phyloP scores from a whole-genome alignment of 768 basidiomycete genomes.

The Podaxis pistillaris region DNA sequence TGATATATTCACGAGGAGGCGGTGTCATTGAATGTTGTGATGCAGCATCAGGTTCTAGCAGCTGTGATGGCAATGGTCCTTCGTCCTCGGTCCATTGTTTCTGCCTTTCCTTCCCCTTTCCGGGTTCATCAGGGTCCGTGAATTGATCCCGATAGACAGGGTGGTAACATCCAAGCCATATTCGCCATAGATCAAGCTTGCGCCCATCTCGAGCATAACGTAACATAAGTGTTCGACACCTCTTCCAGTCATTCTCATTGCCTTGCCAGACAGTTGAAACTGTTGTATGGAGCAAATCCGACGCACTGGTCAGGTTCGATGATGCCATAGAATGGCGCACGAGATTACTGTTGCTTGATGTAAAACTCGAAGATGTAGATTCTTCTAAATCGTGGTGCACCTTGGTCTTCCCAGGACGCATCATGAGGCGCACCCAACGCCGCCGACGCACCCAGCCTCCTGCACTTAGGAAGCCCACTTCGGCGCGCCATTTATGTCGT shows the following conservation, averaged over 20 bases:
- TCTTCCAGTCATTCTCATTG: constrained; percentile 55
- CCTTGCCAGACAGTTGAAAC: constrained; percentile 22
- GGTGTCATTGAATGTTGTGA: constrained; percentile 23
- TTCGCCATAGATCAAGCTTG: constrained; percentile 73
- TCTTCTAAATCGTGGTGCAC: constrained; percentile 15
- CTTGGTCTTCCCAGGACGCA: constrained; percentile 48
- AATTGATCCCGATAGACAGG: constrained; percentile 24
- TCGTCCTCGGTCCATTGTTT: constrained; percentile 51
- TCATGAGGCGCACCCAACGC: constrained; percentile 85
- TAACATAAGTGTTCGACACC: constrained; percentile 53
- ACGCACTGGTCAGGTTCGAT: constrained; percentile 24
- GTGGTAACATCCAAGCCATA: constrained; percentile 57
- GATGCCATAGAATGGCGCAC: constrained; percentile 30
- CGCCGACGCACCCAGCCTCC: constrained; percentile 78
- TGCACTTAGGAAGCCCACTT: constrained; percentile 54
- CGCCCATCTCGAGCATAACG: constrained; percentile 62
- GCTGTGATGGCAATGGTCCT: constrained; percentile 28
- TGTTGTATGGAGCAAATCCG: constrained; percentile 16
- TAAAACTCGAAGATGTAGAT: constrained; percentile 14
- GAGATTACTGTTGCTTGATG: constrained; percentile 3
- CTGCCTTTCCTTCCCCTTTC: constrained; percentile 33
- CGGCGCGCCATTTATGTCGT: constrained; percentile 60
- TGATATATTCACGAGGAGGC: constrained; percentile 42
- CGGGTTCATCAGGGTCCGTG: constrained; percentile 11
- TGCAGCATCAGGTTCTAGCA: constrained; percentile 21